Conservation (phyloP, 202 grass and related monocot species). For the Bolboschoenoplectus hybrid region DNA sequence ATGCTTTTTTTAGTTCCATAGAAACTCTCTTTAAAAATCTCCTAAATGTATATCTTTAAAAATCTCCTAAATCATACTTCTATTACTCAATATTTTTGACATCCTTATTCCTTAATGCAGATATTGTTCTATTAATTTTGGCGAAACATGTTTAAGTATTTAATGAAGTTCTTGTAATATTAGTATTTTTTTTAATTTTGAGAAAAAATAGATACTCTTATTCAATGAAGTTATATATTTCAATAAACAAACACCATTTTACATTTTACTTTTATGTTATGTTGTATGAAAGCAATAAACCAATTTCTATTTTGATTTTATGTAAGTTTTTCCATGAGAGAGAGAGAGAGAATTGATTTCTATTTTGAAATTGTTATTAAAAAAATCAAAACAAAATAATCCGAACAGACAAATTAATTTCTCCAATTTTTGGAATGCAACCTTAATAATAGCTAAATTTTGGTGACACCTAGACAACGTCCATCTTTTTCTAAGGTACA, state of each 20-base stretch:
- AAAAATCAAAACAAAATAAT: neutral
- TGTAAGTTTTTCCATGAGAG: neutral
- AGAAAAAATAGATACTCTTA: neutral
- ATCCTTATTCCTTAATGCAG: neutral
- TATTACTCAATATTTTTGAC: neutral
- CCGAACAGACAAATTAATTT: neutral
- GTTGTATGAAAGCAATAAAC: neutral
- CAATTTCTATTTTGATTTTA: neutral
- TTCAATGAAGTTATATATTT: neutral
- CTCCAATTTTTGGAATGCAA: neutral
- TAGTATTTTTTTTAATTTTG: neutral
- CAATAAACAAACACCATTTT: neutral
- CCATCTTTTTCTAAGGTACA: neutral
- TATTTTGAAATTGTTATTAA: neutral
- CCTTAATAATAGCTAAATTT: neutral
- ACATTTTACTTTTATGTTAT: neutral
- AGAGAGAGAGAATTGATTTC: too few relatives aligned
- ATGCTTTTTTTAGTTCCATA: too few relatives aligned
- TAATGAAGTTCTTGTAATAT: neutral
- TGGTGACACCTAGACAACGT: neutral
- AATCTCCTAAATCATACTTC: neutral
- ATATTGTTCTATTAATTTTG: neutral
- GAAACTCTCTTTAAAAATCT: too few relatives aligned
- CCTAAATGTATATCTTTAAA: too few relatives aligned
- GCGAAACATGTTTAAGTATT: neutral